Evolutionary conservation across 1,139 yeast species (phyloP).

Genomic region (Hansenula lynferdii): DNA sequence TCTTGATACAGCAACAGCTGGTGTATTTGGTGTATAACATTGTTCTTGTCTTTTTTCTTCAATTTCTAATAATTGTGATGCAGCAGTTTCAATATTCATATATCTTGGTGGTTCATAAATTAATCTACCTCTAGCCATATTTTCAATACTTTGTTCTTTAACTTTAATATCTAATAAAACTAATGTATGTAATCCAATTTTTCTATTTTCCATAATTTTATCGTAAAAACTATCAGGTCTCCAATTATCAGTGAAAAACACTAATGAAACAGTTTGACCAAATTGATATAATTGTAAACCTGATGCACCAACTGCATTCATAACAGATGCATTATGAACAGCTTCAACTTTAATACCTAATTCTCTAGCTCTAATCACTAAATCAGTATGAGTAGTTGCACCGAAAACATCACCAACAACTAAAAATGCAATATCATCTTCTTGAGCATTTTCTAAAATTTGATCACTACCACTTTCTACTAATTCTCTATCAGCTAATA

Average conservation of each 20-base stretch:
- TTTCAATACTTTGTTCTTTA: conserved; percentile 92
- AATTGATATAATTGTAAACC: conserved; percentile 92
- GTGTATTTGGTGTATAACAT: conserved; percentile 81
- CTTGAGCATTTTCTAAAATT: conserved; percentile 71
- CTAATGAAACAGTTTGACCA: conserved; percentile 95
- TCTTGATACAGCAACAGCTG: conserved; percentile 90
- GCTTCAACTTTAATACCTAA: conserved; percentile 72
- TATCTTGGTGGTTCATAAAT: conserved; percentile 97
- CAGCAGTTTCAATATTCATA: conserved; percentile 90
- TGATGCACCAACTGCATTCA: conserved; percentile 99
- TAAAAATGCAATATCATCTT: conserved; percentile 82
- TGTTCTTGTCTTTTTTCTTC: conserved; percentile 71
- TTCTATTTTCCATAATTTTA: conserved; percentile 84
- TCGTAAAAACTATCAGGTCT: conserved; percentile 93
- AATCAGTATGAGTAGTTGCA: conserved; percentile 96
- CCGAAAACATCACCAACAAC: conserved; percentile 99
- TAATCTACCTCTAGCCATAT: conserved; percentile 87
- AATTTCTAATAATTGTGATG: conserved; percentile 78
- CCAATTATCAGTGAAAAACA: conserved; percentile 93
- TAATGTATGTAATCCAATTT: conserved; percentile 86
- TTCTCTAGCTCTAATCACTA: conserved; percentile 86
- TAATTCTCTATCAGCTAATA: conserved; percentile 89
- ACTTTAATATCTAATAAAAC: conserved; percentile 89
- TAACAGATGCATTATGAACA: conserved; percentile 92
- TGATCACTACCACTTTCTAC: conserved; percentile 88